Percentiles rank a stretch among this genome's conserved stretches.
Conservation (phyloP, 768 basidiomycete genomes). For the Butyriboletus loyo region DNA sequence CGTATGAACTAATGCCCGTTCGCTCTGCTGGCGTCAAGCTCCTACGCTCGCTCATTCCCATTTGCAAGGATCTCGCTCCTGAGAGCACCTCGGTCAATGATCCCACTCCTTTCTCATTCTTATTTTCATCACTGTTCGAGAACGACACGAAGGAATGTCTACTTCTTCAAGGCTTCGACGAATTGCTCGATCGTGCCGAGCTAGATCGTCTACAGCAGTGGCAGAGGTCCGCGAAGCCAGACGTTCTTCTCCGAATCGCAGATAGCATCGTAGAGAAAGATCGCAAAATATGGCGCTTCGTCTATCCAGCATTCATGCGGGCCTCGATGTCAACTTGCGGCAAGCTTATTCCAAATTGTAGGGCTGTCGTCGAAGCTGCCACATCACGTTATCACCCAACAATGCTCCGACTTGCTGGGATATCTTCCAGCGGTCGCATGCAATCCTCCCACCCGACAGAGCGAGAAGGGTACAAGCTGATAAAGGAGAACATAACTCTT, state of each 20-base stretch:
- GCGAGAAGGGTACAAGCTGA: constrained; percentile 48
- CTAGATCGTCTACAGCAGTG: constrained; percentile 63
- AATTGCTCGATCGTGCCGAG: constrained; percentile 61
- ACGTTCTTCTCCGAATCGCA: constrained; percentile 63
- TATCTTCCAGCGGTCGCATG: constrained; percentile 48
- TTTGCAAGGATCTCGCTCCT: constrained; percentile 44
- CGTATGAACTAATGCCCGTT: constrained; percentile 50
- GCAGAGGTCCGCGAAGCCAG: constrained; percentile 53
- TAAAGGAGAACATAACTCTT: constrained; percentile 54
- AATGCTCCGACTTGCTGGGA: constrained; percentile 71
- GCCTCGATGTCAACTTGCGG: constrained; percentile 49
- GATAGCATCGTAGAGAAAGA: constrained; percentile 70
- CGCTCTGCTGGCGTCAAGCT: constrained; percentile 62
- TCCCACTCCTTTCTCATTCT: constrained; percentile 28
- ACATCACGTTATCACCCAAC: constrained; percentile 67
- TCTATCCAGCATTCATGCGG: constrained; percentile 66
- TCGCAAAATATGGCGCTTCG: constrained; percentile 68
- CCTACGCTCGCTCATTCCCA: constrained; percentile 51
- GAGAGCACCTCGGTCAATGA: constrained; percentile 31
- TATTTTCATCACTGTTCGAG: constrained; percentile 53
- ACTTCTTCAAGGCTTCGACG: constrained; percentile 61
- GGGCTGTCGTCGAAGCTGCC: constrained; percentile 66
- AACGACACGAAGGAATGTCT: constrained; percentile 43
- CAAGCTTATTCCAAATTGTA: constrained; percentile 46
- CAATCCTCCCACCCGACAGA: constrained; percentile 45